Conservation (phyloP, 2,329 filamentous ascomycete genomes). For the Lecanoromycetidae sp. region DNA sequence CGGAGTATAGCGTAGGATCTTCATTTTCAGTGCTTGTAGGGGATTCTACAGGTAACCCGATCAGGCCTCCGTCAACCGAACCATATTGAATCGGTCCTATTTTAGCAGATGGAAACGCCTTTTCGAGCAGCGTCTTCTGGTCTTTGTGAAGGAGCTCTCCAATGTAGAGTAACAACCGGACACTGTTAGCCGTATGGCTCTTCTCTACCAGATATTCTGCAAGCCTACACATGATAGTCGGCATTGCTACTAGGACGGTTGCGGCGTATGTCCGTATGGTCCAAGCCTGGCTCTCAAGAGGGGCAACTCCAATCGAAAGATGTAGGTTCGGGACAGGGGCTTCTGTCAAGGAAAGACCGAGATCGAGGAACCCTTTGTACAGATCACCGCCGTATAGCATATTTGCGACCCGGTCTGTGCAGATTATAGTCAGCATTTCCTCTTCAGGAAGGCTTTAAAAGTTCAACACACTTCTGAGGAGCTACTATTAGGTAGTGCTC, state of each 20-base stretch:
- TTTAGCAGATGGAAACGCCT: not conserved
- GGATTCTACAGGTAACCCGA: not conserved
- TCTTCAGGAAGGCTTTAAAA: too few species aligned
- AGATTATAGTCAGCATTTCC: too few species aligned
- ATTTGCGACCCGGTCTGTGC: constrained; percentile 1
- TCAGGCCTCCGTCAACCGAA: not conserved
- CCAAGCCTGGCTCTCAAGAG: not conserved
- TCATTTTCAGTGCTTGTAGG: not conserved
- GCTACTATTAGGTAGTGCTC: too few species aligned
- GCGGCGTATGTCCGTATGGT: not conserved
- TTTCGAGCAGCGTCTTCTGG: not conserved
- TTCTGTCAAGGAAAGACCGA: not conserved
- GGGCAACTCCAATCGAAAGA: not conserved
- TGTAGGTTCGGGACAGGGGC: not conserved
- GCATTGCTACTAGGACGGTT: not conserved
- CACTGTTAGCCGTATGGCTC: not conserved
- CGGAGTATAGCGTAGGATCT: not conserved
- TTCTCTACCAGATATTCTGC: not conserved
- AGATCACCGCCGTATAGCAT: not conserved
- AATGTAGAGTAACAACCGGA: constrained; percentile 1
- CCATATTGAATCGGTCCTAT: not conserved
- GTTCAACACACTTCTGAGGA: too few species aligned
- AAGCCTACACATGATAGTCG: not conserved
- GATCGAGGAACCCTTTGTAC: not conserved
- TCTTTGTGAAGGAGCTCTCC: constrained; percentile 2